phyloP scores from a whole-genome alignment of 305 asterid species.

The Fraxinus floribunda region DNA sequence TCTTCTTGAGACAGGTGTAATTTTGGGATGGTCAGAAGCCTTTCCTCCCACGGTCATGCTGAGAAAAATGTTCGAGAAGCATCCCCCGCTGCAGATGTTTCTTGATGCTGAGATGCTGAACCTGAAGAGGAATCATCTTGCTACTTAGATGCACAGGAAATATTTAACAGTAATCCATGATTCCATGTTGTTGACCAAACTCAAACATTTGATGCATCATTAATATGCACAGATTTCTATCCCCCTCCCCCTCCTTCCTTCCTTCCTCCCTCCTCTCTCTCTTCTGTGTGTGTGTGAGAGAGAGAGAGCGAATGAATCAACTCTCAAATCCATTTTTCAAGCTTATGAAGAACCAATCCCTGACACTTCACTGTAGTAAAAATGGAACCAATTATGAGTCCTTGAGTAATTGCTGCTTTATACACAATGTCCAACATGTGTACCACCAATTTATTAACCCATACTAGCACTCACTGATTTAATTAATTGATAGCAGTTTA shows the following conservation, averaged over 20 bases:
- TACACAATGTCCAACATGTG: background rate
- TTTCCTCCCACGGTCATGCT: constrained; percentile 57
- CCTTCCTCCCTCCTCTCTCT: too few species aligned
- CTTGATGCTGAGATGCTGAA: constrained; percentile 43
- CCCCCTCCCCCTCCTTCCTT: too few species aligned
- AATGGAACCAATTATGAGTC: background rate
- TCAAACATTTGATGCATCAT: background rate
- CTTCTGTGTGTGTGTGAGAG: too few species aligned
- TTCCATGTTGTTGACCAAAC: background rate
- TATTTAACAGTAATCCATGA: background rate
- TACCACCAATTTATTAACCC: background rate
- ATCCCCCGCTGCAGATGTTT: constrained; percentile 39
- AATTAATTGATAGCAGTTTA: background rate
- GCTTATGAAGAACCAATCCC: background rate
- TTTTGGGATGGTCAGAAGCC: constrained; percentile 85
- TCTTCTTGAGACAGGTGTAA: constrained; percentile 76
- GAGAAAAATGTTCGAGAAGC: constrained; percentile 50
- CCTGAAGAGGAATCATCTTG: constrained; percentile 38
- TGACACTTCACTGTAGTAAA: background rate
- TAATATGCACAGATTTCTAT: background rate
- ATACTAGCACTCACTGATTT: background rate
- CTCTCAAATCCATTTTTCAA: too few species aligned
- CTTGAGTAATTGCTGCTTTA: background rate
- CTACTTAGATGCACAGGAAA: background rate
- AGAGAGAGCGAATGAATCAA: background rate